Base-by-base conservation (phyloP, 129 eudicot species). In the Arctium lappa region DNA sequence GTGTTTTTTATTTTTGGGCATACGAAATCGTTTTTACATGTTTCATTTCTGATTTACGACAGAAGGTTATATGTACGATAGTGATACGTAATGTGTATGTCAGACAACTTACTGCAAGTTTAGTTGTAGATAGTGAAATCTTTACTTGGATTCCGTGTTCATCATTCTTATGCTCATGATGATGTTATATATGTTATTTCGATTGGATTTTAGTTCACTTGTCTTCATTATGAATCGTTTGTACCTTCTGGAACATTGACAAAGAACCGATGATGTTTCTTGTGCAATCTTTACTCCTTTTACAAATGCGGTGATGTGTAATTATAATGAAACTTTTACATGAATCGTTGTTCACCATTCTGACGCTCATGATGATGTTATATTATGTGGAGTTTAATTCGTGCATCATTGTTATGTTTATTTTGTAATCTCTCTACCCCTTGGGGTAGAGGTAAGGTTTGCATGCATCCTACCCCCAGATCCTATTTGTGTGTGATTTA, bases 1-100 rank as follows among this genome's bases (percentile, higher is more conserved):
- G 16, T 73, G 62, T 69, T 32, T 79, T 22, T 69, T 82, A 73
- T 83, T 74, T 40, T 53, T 81, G 78, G 70, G 90, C 87, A 72
- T 79, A 74, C 70, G 75, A 48, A 72, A 72, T 72, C 38, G 31
- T 34, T 75, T 50, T 74, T 46, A 68, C 73, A 2, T 29, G 53
- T 81, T 33, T 76, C 65, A 42, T 63, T 16, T 75, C 39, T 38
- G 30, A 37, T 74, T 22, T 53, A 33, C 15, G 65, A 75, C 60
- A 33, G 34, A 37, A 65, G 80, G 63, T 50, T 80, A 69, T 82
- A 56, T 85, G 84, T 73, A 78, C 42, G 69, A 75, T 76, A 29
- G 63, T 44, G 76, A 34, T 83, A 53, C 69, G 78, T 79, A 75
- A 46, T 74, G 56, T 75, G 42, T 79, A 39, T 42, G 50, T 42